Percentiles rank a stretch among this genome's conserved stretches.
phyloP scores from a whole-genome alignment of 176 grass and related monocot genomes.

The Triticum monococcum region DNA sequence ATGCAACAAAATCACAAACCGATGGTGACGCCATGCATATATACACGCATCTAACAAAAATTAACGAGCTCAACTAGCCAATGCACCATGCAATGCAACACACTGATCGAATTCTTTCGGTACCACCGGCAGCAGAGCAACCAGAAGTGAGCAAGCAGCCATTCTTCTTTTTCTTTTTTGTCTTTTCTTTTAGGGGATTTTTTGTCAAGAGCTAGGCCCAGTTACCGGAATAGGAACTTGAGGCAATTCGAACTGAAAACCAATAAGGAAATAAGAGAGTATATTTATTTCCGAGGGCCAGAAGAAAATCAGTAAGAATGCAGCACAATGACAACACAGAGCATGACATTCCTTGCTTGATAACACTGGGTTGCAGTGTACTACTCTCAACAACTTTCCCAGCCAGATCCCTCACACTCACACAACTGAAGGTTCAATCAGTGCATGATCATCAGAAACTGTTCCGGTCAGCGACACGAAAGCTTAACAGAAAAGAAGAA shows the following conservation, averaged over 20 bases:
- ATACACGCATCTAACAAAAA: too few species aligned
- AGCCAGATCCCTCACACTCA: slow-evolving; percentile 29
- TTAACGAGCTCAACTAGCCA: too few species aligned
- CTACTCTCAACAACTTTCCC: background rate
- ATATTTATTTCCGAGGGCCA: background rate
- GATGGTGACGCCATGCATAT: too few species aligned
- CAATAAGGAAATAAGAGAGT: background rate
- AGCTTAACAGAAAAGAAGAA: background rate
- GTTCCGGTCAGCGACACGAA: background rate
- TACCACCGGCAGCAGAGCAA: too few species aligned
- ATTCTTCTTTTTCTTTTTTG: too few species aligned
- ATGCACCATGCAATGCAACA: too few species aligned
- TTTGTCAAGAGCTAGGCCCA: too few species aligned
- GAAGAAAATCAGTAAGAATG: background rate
- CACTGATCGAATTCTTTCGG: too few species aligned
- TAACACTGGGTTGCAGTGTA: background rate
- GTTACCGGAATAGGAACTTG: too few species aligned
- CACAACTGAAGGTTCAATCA: slow-evolving; percentile 27
- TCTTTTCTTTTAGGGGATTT: too few species aligned
- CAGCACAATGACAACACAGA: background rate
- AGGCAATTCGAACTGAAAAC: background rate
- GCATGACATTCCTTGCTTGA: background rate
- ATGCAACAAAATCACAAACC: too few species aligned
- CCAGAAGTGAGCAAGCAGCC: too few species aligned
- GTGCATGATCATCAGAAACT: slow-evolving; percentile 23